Evolutionary conservation across 2,329 filamentous ascomycete genomes (phyloP), one percentile per base, ranked within the genome.

Genomic region (Macrophomina tecta): DNA sequence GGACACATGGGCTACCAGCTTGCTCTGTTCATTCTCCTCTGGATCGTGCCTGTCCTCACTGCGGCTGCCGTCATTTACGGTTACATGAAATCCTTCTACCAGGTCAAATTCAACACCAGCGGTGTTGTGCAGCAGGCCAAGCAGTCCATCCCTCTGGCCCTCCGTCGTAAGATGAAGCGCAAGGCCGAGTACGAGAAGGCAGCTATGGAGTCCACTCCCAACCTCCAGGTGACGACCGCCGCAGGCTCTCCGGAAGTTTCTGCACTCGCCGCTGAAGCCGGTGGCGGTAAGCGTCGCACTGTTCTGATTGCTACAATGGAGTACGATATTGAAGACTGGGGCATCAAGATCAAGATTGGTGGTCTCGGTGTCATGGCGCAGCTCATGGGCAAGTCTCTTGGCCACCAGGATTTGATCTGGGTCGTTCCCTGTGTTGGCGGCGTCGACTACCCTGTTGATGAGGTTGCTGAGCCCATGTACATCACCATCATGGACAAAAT

Each of bases 311-410:
- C 87, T 12, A 90, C 89, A 6, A 90, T 91, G 86, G 89, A 91
- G 75, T 91, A 91, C 76, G 87, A 90, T 69, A 90, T 91, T 68
- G 86, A 89, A 65, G 89, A 91, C 73, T 90, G 89, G 86, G 82
- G 78, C 4, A 88, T 91, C 78, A 90, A 89, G 76, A 88, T 91
- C 78, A 91, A 91, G 78, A 91, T 91, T 55, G 89, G 89, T 68
- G 89, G 89, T 68, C 81, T 91, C 4, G 89, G 89, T 75, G 88
- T 90, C 68, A 91, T 91, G 88, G 88, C 89, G 40, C 86, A 89
- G 70, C 79, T 90, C 2, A 91, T 90, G 88, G 86, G 86, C 18
- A 88, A 89, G 73, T 85, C 87, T 63, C 82, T 91, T 11, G 81
- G 84, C 3, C 87, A 90, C 69, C 85, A 90, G 71, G 85, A 90